Conservation (phyloP, 176 grass and related monocot genomes). For the Oryza australiensis region DNA sequence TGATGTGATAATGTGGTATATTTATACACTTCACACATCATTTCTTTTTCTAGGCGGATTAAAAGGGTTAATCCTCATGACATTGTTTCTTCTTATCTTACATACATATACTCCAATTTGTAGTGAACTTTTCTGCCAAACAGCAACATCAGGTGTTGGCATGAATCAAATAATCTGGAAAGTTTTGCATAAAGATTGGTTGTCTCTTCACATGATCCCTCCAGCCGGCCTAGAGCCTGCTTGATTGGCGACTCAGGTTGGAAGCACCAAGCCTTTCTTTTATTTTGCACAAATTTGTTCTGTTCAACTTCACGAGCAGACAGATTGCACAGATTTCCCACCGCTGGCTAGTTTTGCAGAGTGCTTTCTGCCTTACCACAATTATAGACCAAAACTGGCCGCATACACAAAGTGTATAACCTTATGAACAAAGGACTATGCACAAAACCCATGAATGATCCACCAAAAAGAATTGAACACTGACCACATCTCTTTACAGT, state of each 20-base stretch:
- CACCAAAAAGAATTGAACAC: slow-evolving; percentile 26
- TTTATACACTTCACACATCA: not conserved
- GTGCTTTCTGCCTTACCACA: slow-evolving; percentile 24
- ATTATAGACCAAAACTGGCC: slow-evolving; percentile 36
- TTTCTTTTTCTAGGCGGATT: not conserved
- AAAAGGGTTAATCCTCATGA: not conserved
- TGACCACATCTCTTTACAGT: slow-evolving; percentile 45
- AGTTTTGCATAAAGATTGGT: not conserved
- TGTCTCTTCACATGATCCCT: not conserved
- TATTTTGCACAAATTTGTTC: slow-evolving; percentile 25
- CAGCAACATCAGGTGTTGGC: not conserved
- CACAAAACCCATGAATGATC: not conserved
- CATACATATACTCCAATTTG: not conserved
- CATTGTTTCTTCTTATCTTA: slow-evolving; percentile 2
- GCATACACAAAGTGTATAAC: not conserved
- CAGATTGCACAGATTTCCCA: not conserved
- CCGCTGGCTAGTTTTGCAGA: not conserved
- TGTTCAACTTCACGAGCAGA: slow-evolving; percentile 37
- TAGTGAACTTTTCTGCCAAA: not conserved
- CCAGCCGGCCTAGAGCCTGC: not conserved
- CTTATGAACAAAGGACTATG: not conserved
- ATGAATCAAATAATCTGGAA: not conserved
- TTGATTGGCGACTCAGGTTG: not conserved
- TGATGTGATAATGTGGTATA: slow-evolving; percentile 9
- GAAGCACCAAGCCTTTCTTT: not conserved